A percentile compares a stretch with the other conserved stretches of the same genome.
Conservation (phyloP, 225 moss, liverwort and hornwort genomes). For the Marchantia polymorpha region DNA sequence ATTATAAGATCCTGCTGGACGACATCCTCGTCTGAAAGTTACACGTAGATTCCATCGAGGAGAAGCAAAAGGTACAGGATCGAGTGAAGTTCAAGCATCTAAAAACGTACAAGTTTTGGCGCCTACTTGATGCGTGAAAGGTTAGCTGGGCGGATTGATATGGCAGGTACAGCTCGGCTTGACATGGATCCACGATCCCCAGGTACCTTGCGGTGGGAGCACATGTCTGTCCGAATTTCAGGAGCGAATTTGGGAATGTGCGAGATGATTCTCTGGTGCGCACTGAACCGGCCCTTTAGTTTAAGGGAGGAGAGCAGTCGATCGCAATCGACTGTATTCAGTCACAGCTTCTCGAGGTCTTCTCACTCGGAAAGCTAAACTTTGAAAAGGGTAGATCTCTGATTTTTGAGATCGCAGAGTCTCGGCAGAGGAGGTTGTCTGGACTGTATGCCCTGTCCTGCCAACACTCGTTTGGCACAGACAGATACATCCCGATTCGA, state of each 20-base stretch:
- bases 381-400: background rate
- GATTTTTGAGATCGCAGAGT: background rate
- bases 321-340: background rate
- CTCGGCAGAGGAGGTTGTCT: background rate
- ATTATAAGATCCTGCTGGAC: no score
- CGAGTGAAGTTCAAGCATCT: no score
- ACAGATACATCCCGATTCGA: background rate
- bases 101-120: no score
- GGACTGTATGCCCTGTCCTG: background rate
- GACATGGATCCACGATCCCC: no score
- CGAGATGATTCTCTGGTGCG: slow-evolving; percentile 11
- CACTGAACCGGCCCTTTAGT: background rate
- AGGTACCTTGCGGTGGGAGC: background rate
- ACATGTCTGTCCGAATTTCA: background rate
- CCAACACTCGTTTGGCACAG: background rate
- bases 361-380: background rate
- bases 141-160: no score
- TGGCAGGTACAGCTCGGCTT: no score
- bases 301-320: background rate
- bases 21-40: no score
- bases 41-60: no score
- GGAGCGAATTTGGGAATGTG: slow-evolving; percentile 5
- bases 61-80: no score
- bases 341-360: background rate
- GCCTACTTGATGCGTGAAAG: no score